Evolutionary conservation across 202 grass and related monocot species (phyloP), one percentile per base, ranked within the genome.

Genomic region (Miscanthus sacchariflorus): DNA sequence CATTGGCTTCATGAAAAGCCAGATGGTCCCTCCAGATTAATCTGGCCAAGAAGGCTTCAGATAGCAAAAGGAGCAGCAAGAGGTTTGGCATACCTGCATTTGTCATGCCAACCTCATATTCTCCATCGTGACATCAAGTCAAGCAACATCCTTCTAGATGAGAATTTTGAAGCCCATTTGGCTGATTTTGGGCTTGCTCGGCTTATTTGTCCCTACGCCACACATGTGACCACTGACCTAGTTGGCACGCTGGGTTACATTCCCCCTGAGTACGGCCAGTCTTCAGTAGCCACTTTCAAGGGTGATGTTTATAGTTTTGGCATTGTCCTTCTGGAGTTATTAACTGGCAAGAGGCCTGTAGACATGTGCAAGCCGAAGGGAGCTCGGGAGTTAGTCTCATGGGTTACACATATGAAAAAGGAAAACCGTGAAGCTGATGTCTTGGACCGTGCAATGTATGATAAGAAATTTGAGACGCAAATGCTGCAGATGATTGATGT

Each of bases 161-260:
- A 90, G 54, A 91, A 96, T 79, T 98, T 96, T 83, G 87, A 98
- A 85, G 94, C 96, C 81, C 91, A 91, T 88, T 89, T 98, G 81
- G 96, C 96, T 75, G 96, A 98, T 92, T 98, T 98, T 83, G 96
- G 96, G 68, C 96, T 98, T 87, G 96, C 96, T 28, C 91, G 94
- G 87, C 89, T 98, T 63, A 98, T 98, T 82, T 91, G 90, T 70
- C 96, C 96, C 12, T 98, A 94, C 81, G 96, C 95, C 70, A 98
- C 96, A 80, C 96, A 98, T 87, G 96, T 98, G 48, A 96, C 96
- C 52, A 98, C 96, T 42, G 96, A 98, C 48, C 89, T 98, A 67
- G 92, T 98, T 39, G 96, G 96, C 46, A 98, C 96, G 61, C 84
- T 96, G 44, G 96, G 96, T 33, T 98, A 98, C 83, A 98, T 98